phyloP scores from a whole-genome alignment of 345 rosid species.

The Iberis pinnata region DNA sequence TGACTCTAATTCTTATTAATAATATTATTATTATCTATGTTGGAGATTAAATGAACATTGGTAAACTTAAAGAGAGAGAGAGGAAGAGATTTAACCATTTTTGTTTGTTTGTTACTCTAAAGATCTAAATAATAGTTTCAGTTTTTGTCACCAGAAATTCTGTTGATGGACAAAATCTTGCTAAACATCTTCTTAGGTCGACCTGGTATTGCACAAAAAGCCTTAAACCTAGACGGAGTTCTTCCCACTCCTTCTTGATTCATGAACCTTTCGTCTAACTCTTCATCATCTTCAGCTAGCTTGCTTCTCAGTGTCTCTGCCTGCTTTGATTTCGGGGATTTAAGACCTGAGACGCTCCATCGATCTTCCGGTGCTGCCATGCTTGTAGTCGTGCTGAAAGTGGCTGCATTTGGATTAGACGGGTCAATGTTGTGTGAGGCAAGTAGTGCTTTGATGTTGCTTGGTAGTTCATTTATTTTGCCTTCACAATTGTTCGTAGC shows the following conservation, averaged over 20 bases:
- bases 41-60: constrained; percentile 20
- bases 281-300: constrained; percentile 73
- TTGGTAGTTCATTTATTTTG: constrained; percentile 67
- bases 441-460: constrained; percentile 79
- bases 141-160: constrained; percentile 37
- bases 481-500: constrained; percentile 36
- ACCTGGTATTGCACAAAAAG: constrained; percentile 70
- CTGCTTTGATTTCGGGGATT: constrained; percentile 57
- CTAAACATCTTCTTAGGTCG: constrained; percentile 54
- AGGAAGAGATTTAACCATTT: constrained; percentile 19
- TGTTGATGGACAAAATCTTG: constrained; percentile 52
- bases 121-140: constrained; percentile 18
- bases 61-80: constrained; percentile 16
- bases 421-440: constrained; percentile 68
- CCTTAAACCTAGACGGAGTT: constrained; percentile 54
- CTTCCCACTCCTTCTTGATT: constrained; percentile 55
- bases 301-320: constrained; percentile 74
- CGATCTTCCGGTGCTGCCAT: constrained; percentile 58
- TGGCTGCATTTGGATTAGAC: constrained; percentile 47
- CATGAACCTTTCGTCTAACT: constrained; percentile 48
- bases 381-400: constrained; percentile 65
- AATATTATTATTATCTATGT: constrained; percentile 17
- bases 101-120: constrained; percentile 18
- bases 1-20: constrained; percentile 10
- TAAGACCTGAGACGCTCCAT: constrained; percentile 94